These are phyloP conservation scores for Brachypodium distachyon DNA, from an alignment of 202 grass and related monocot genomes.

Conservation along the genomic window DNA sequence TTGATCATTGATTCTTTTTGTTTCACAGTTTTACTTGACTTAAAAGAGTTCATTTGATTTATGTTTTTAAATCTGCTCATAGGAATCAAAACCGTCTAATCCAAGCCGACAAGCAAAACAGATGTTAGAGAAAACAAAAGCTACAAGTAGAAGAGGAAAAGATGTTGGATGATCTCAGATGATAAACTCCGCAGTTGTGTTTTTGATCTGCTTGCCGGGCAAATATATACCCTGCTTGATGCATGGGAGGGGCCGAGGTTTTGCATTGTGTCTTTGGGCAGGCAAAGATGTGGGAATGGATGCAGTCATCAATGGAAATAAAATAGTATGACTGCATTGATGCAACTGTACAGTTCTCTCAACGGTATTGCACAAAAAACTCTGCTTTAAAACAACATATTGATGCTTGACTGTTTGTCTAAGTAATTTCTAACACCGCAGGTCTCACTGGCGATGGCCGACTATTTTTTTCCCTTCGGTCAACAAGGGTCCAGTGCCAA, in stretches of 20 bases:
- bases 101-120: constrained; percentile 59
- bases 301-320: background rate
- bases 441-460: constrained; percentile 28
- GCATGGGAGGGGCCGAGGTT: background rate
- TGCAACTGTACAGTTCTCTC: constrained; percentile 20
- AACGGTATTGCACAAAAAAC: constrained; percentile 23
- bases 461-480: constrained; percentile 30
- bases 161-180: constrained; percentile 45
- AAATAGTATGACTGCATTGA: background rate
- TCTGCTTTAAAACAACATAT: background rate
- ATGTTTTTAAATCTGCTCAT: constrained; percentile 1
- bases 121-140: constrained; percentile 50
- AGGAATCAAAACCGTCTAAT: constrained; percentile 56
- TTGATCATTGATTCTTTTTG: background rate
- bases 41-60: constrained; percentile 10
- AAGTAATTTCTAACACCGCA: constrained; percentile 24
- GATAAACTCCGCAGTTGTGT: background rate
- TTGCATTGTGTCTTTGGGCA: background rate
- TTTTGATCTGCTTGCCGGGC: constrained; percentile 15
- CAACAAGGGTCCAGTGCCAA: constrained; percentile 4
- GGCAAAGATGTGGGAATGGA: constrained; percentile 4
- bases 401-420: background rate
- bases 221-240: background rate
- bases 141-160: constrained; percentile 48
- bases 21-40: background rate